Evolutionary conservation across 2,329 filamentous ascomycete genomes (phyloP).

Genomic region (Emergomyces orientalis): DNA sequence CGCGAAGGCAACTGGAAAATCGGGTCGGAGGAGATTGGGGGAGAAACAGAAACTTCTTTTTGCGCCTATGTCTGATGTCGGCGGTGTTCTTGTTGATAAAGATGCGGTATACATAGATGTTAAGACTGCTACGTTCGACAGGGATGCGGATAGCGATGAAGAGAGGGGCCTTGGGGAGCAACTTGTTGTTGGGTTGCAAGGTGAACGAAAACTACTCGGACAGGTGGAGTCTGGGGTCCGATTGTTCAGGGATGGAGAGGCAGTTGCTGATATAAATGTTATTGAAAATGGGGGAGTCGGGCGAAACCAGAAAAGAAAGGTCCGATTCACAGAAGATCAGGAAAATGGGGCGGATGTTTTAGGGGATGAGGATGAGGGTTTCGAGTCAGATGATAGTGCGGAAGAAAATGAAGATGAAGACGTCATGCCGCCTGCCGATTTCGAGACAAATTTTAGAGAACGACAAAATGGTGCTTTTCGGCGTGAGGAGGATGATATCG

Average conservation of each 20-base stretch:
- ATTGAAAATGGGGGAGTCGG: slow-evolving; percentile 50
- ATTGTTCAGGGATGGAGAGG: slow-evolving; percentile 70
- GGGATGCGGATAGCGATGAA: slow-evolving; percentile 51
- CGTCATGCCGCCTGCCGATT: slow-evolving; percentile 35
- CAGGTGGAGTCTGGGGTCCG: slow-evolving; percentile 73
- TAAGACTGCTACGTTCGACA: slow-evolving; percentile 61
- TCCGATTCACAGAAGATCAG: slow-evolving; percentile 40
- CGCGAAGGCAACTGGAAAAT: slow-evolving; percentile 75
- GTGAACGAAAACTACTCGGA: slow-evolving; percentile 70
- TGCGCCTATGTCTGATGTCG: slow-evolving; percentile 96
- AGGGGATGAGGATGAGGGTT: slow-evolving; percentile 48
- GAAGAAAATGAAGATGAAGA: slow-evolving; percentile 34
- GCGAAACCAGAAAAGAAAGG: slow-evolving; percentile 45
- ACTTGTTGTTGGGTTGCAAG: slow-evolving; percentile 81
- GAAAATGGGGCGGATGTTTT: slow-evolving; percentile 48
- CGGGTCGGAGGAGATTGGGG: slow-evolving; percentile 67
- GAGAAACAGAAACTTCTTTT: slow-evolving; percentile 96
- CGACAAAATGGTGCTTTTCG: slow-evolving; percentile 46
- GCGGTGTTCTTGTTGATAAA: slow-evolving; percentile 89
- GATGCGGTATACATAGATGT: slow-evolving; percentile 87
- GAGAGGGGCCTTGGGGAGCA: slow-evolving; percentile 92
- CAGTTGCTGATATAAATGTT: slow-evolving; percentile 42
- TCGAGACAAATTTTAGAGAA: slow-evolving; percentile 36
- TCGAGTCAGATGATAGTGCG: slow-evolving; percentile 31
- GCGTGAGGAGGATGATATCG: slow-evolving; percentile 59